Base-by-base conservation (phyloP, 2,329 filamentous ascomycete species). In the Nigrospora osmanthi region DNA sequence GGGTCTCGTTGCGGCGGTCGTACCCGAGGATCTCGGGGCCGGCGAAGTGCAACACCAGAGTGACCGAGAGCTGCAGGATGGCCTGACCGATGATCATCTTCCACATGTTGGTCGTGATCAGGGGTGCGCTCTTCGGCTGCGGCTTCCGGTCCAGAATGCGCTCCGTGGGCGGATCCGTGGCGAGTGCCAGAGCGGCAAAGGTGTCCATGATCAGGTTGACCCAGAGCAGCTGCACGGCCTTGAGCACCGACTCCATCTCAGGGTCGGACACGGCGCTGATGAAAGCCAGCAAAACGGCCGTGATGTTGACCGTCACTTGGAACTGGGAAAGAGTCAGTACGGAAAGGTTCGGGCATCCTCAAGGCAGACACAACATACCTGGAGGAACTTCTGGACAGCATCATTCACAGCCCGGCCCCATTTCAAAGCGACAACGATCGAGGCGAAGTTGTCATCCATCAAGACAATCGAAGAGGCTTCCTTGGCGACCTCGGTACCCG, bases 341-440 rank as follows among this genome's bases (percentile, higher is more conserved):
- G 16, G 39, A 1, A 43, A 14, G 19, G 13, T 40, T 35, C 19
- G 3, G 6, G 23, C 23, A 6, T 7, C 6, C 9, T 7, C 4
- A 10, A 28, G 3, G 32, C 35, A 13, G 34, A 35, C 11, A 5
- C 33, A 5, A 28, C 54, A 44, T 56, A 70, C 69, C 60, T 84
- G 81, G 38, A 84, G 70, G 56, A 85, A 85, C 58, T 84, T 84
- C 58, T 81, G 73, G 32, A 85, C 79, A 1, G 80, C 76, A 49
- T 85, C 81, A 51, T 85, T 85, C 46, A 85, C 81, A 11, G 78
- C 77, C 45, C 81, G 72, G n/a, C 81, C 81, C 81, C 81, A 85
- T 53, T 79, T 76, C 39, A 85, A 69, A 3, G 81, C 81, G 36
- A 78, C 84, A 35, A 85, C 76, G 49, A 84, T 85, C 2, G 80